Percentiles rank a stretch among this genome's conserved stretches.
Evolutionary conservation across 2,329 filamentous ascomycete species (phyloP).

Genomic region (Rugonectria rugulosa): DNA sequence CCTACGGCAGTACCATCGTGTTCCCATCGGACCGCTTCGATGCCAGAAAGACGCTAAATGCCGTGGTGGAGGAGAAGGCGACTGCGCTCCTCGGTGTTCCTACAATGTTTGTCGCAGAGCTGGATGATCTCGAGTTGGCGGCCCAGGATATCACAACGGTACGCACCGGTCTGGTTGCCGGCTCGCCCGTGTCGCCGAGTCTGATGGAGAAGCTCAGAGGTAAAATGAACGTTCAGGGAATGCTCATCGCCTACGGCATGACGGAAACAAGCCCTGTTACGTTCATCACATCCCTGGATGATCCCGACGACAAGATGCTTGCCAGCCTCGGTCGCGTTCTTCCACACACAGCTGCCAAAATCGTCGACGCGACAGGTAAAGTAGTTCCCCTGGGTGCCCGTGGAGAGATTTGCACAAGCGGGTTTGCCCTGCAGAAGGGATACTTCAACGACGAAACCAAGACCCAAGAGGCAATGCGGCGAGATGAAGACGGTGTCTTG

Average conservation of each 20-base stretch:
- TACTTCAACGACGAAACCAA: conserved; percentile 6
- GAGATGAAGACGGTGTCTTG: conserved; percentile 2
- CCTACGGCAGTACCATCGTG: conserved; percentile 68
- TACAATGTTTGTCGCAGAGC: conserved; percentile 17
- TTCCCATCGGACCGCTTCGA: conserved; percentile 9
- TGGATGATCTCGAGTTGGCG: conserved; percentile 4
- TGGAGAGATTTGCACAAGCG: conserved; percentile 12
- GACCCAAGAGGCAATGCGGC: conserved; percentile 10
- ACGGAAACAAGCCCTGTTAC: conserved; percentile 23
- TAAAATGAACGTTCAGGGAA: background rate
- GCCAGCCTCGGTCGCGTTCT: conserved; percentile 14
- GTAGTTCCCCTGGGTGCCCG: background rate
- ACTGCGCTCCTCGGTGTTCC: conserved; percentile 9
- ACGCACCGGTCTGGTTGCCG: conserved; percentile 3
- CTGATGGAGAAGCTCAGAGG: background rate
- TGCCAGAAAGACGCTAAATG: background rate
- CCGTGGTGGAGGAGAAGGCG: background rate
- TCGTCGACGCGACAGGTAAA: conserved; percentile 7
- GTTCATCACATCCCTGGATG: conserved; percentile 15
- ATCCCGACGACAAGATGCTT: conserved; percentile 10
- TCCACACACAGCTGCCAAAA: conserved; percentile 14
- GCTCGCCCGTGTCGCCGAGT: conserved; percentile 5
- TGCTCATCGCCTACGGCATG: conserved; percentile 18
- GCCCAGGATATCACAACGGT: conserved; percentile 3
- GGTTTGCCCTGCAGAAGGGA: conserved; percentile 15